phyloP scores from a whole-genome alignment of 208 protist genomes.

The Porcisia hertigi region DNA sequence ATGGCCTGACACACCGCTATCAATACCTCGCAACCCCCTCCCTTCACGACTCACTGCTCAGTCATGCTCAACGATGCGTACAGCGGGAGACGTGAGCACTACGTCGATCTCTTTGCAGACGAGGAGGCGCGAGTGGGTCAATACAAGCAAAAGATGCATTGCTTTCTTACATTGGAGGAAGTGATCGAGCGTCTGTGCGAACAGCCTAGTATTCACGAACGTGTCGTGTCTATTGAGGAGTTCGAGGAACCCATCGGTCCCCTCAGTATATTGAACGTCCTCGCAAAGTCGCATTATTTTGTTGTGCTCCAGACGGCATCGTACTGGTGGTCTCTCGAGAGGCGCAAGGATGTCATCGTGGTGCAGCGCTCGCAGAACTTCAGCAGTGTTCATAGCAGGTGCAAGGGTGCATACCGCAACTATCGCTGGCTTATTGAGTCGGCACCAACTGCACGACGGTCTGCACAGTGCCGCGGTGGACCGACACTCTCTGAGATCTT shows the following conservation, averaged over 20 bases:
- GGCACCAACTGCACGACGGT: slow-evolving; percentile 31
- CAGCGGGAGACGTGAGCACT: slow-evolving; percentile 41
- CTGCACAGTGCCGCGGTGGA: slow-evolving; percentile 15
- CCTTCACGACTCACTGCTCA: background rate
- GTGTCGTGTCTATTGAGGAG: slow-evolving; percentile 40
- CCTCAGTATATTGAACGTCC: slow-evolving; percentile 26
- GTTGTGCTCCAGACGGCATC: slow-evolving; percentile 49
- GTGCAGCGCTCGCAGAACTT: slow-evolving; percentile 60
- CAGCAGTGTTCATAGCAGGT: slow-evolving; percentile 52
- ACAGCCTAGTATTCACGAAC: slow-evolving; percentile 40
- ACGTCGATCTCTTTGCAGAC: slow-evolving; percentile 60
- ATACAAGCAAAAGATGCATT: slow-evolving; percentile 39
- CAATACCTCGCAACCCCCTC: background rate
- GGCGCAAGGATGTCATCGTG: slow-evolving; percentile 42
- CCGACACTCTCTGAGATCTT: slow-evolving; percentile 19
- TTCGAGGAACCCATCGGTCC: slow-evolving; percentile 40
- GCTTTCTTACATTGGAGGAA: slow-evolving; percentile 38
- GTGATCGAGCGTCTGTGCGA: slow-evolving; percentile 46
- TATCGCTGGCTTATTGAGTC: slow-evolving; percentile 39
- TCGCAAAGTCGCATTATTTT: slow-evolving; percentile 35
- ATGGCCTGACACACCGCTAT: background rate
- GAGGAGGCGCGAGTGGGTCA: slow-evolving; percentile 30
- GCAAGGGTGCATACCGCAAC: slow-evolving; percentile 46
- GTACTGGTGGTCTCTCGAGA: slow-evolving; percentile 69
- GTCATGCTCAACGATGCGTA: slow-evolving; percentile 25